phyloP scores from a whole-genome alignment of 805 yeast species.

The Yarrowia osloensis region DNA sequence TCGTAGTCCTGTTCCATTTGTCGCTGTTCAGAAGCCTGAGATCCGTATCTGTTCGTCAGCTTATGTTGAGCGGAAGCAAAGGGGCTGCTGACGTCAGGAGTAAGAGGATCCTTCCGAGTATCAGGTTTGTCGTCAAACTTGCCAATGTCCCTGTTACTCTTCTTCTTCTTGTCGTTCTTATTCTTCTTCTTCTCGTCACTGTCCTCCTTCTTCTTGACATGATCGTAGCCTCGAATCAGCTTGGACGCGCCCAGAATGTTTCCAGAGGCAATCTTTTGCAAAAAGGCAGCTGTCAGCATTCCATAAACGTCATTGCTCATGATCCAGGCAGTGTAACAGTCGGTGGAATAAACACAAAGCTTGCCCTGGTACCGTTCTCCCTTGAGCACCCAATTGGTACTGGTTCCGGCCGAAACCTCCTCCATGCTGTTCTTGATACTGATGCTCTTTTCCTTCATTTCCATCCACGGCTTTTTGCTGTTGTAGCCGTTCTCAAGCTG shows the following conservation, averaged over 20 bases:
- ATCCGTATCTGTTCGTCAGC: neutral
- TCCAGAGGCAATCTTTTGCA: constrained; percentile 41
- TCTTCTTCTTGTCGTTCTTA: neutral
- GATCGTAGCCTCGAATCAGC: constrained; percentile 38
- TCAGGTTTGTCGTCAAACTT: neutral
- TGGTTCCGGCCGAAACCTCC: constrained; percentile 18
- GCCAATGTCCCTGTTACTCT: neutral
- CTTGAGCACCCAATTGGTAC: constrained; percentile 35
- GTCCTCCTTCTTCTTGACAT: constrained; percentile 18
- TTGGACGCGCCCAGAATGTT: constrained; percentile 37
- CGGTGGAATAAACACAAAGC: constrained; percentile 26
- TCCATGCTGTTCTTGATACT: constrained; percentile 34
- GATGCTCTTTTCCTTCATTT: constrained; percentile 44
- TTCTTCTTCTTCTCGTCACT: neutral
- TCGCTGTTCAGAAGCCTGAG: constrained; percentile 31
- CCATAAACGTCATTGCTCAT: constrained; percentile 37
- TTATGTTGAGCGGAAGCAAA: neutral
- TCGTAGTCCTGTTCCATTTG: constrained; percentile 40
- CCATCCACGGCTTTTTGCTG: constrained; percentile 45
- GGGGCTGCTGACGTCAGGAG: neutral
- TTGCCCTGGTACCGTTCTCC: constrained; percentile 28
- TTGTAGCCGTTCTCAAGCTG: constrained; percentile 62
- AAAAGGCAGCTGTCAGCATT: constrained; percentile 31
- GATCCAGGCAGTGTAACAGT: constrained; percentile 37
- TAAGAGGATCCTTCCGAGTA: neutral